phyloP scores from a whole-genome alignment of 1,284 basidiomycete species.

The Veloboletus limbatus region DNA sequence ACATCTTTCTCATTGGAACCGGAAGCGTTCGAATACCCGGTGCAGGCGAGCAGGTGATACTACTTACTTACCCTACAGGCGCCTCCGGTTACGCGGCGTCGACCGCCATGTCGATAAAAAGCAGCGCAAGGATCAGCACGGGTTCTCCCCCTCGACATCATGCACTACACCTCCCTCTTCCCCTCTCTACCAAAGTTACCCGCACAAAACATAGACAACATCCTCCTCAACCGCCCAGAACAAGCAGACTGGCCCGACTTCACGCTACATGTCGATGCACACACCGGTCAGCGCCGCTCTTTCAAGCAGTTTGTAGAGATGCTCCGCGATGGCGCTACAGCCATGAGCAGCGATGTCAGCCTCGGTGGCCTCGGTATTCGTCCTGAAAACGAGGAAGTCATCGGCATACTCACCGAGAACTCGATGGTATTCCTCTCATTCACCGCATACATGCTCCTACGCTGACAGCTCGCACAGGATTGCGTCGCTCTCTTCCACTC shows the following conservation, averaged over 20 bases:
- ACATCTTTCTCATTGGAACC: too few relatives aligned
- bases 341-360: slow-evolving; percentile 43
- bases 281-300: slow-evolving; percentile 46
- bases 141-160: slow-evolving; percentile 10
- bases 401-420: slow-evolving; percentile 70
- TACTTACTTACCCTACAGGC: too few relatives aligned
- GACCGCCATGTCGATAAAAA: slow-evolving; percentile 15
- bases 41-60: too few relatives aligned
- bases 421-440: slow-evolving; percentile 46
- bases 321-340: slow-evolving; percentile 56
- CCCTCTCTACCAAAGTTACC: slow-evolving; percentile 38
- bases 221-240: slow-evolving; percentile 54
- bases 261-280: slow-evolving; percentile 54
- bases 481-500: slow-evolving; percentile 58
- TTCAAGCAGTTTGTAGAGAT: slow-evolving; percentile 49
- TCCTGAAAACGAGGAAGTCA: slow-evolving; percentile 47
- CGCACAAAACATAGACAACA: slow-evolving; percentile 54
- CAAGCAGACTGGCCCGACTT: slow-evolving; percentile 52
- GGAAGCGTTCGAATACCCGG: too few relatives aligned
- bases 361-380: slow-evolving; percentile 58
- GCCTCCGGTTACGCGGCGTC: slow-evolving; percentile 6
- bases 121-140: not conserved
- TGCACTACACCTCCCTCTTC: slow-evolving; percentile 41
- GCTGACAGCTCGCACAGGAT: slow-evolving; percentile 45
- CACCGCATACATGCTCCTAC: not conserved